Base-by-base conservation (phyloP, 345 rosid species). In the Microcos paniculata region DNA sequence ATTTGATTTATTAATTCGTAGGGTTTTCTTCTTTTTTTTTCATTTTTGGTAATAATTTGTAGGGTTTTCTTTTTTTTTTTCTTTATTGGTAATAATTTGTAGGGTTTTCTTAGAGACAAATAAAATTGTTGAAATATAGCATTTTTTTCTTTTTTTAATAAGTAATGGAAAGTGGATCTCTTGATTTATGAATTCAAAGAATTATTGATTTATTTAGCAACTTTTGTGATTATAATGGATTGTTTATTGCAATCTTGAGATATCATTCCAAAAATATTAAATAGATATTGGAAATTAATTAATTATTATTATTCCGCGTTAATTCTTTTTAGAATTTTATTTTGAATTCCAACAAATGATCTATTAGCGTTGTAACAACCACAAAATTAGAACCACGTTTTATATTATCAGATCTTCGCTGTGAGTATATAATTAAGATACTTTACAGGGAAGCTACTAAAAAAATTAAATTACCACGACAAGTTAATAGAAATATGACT, bases 181-280 rank as follows among this genome's bases (percentile, higher is more conserved):
- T 43, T 62, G 12, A 61, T 30, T 73, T 62, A 73, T 43, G 46
- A 58, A 59, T 16, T 15, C 38, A 35, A 46, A 43, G 26, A 40
- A 13, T 18, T 9, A 72, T 24, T 6, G 9, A 19, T 24, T 40
- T 58, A 26, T 14, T 72, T 42, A 14, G 11, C 4, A 48, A 33
- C 0, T 61, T 73, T 45, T 59, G 2, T 28, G 14, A 59, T 45
- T 24, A 45, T 59, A 24, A 14, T 43, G 0, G 5, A 40, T 57
- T 56, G 28, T 69, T 46, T 26, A 24, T 30, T 8, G 28, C 46
- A 65, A 51, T 31, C 33, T n/a, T 52, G 61, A 55, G 76, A 59
- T 59, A 43, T 72, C 1, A 58, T 72, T 72, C 67, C 76, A 59
- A 72, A 72, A 58, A 58, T 16, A 72, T 58, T 58, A 55, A 24